phyloP scores from a whole-genome alignment of 176 grass and related monocot genomes.

The Cenchrus purpureus region DNA sequence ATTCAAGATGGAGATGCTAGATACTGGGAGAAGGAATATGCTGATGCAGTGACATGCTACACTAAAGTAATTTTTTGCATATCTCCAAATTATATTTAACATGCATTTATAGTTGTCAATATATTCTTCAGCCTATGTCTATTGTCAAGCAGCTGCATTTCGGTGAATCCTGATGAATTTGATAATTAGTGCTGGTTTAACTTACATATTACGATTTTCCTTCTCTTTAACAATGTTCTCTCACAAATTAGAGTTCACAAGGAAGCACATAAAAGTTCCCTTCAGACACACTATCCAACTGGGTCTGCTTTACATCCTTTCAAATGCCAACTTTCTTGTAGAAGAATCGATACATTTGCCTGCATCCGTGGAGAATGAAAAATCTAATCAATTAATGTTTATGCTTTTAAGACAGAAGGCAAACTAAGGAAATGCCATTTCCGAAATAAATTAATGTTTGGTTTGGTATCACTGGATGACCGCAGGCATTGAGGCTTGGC shows the following conservation, averaged over 20 bases:
- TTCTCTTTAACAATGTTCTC: background rate
- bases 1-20: background rate
- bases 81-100: background rate
- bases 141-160: background rate
- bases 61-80: slow-evolving; percentile 11
- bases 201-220: background rate
- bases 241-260: background rate
- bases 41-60: slow-evolving; percentile 6
- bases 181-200: background rate
- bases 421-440: too few species aligned
- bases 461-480: background rate
- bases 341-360: background rate
- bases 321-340: background rate
- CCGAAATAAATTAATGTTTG: background rate
- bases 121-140: background rate
- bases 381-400: background rate
- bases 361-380: background rate
- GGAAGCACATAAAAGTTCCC: background rate
- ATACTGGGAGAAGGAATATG: slow-evolving; percentile 11
- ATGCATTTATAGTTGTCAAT: background rate
- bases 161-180: background rate
- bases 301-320: background rate
- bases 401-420: too few species aligned
- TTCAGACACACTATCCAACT: background rate
- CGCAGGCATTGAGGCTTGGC: slow-evolving; percentile 12